phyloP scores from a whole-genome alignment of 108 stramenopile genomes.

The Licmophora abbreviata region DNA sequence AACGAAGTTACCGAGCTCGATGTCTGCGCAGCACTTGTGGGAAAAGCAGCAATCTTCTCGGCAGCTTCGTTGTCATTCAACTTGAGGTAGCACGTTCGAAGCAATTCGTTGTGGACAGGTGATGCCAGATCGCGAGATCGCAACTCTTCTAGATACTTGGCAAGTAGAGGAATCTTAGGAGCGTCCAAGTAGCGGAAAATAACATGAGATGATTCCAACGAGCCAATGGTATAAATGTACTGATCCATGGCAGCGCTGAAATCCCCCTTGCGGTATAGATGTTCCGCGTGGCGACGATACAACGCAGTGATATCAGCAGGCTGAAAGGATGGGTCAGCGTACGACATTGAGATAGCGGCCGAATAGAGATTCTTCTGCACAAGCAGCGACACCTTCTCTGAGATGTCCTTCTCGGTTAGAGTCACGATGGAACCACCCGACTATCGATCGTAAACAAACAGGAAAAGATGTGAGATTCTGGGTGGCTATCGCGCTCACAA shows the following conservation, averaged over 20 bases:
- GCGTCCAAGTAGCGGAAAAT: slow-evolving; percentile 90
- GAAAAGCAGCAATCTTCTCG: slow-evolving; percentile 49
- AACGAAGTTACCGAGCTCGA: slow-evolving; percentile 45
- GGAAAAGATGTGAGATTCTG: too few relatives aligned
- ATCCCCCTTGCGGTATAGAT: slow-evolving; percentile 89
- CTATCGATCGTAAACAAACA: too few relatives aligned
- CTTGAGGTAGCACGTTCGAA: slow-evolving; percentile 78
- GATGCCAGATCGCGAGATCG: slow-evolving; percentile 50
- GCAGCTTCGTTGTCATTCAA: slow-evolving; percentile 71
- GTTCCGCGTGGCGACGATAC: slow-evolving; percentile 86
- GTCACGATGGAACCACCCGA: slow-evolving; percentile 80
- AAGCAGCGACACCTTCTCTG: slow-evolving; percentile 83
- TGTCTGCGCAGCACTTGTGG: slow-evolving; percentile 32
- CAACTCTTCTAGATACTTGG: slow-evolving; percentile 82
- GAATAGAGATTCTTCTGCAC: slow-evolving; percentile 83
- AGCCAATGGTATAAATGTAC: slow-evolving; percentile 92
- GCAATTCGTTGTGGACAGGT: slow-evolving; percentile 63
- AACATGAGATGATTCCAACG: slow-evolving; percentile 89
- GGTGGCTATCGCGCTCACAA: too few relatives aligned
- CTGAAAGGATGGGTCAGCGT: slow-evolving; percentile 65
- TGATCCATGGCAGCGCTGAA: slow-evolving; percentile 86
- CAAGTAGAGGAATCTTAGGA: slow-evolving; percentile 78
- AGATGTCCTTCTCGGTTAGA: slow-evolving; percentile 77
- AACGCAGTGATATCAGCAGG: slow-evolving; percentile 67
- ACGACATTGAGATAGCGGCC: slow-evolving; percentile 89